phyloP scores from a whole-genome alignment of 2,329 filamentous ascomycete species.

The Paecilomyces fulvus region DNA sequence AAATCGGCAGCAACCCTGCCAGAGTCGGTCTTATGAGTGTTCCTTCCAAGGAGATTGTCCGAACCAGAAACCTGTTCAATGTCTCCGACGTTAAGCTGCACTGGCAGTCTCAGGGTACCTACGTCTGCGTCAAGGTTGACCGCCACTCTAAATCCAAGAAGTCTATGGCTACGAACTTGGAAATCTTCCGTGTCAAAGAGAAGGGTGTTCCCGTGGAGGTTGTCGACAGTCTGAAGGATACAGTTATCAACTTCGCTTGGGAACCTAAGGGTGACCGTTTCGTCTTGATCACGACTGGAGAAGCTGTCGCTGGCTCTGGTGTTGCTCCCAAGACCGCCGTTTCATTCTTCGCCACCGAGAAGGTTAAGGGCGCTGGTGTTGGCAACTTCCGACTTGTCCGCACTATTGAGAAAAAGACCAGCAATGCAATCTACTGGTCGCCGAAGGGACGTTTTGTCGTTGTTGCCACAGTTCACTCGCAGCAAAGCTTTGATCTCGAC shows the following conservation, averaged over 20 bases:
- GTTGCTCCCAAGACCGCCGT: conserved; percentile 91
- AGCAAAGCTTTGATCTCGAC: conserved; percentile 89
- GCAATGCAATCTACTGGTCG: conserved; percentile 99
- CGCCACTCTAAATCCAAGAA: conserved; percentile 99
- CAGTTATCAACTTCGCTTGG: conserved; percentile 99
- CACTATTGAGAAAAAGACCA: conserved; percentile 97
- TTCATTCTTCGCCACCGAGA: conserved; percentile 94
- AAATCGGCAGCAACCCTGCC: conserved; percentile 94
- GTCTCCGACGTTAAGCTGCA: conserved; percentile 96
- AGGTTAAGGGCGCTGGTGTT: conserved; percentile 68
- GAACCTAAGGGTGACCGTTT: conserved; percentile 97
- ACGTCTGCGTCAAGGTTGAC: conserved; percentile 97
- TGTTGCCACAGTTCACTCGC: conserved; percentile 83
- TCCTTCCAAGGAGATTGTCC: conserved; percentile 86
- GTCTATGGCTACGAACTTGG: conserved; percentile 89
- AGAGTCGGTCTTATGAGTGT: conserved; percentile 96
- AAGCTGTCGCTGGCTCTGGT: conserved; percentile 67
- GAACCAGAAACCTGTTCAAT: conserved; percentile 94
- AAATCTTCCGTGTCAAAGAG: conserved; percentile 95
- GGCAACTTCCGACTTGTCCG: conserved; percentile 96
- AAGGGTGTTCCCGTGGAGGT: conserved; percentile 98
- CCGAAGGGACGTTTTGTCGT: conserved; percentile 92
- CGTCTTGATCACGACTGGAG: conserved; percentile 89
- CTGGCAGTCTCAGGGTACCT: conserved; percentile 92
- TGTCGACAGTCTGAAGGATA: conserved; percentile 95